Percentiles rank a stretch among this genome's conserved stretches.
Conservation (phyloP, 306 rosid species). For the Trifolium repens region DNA sequence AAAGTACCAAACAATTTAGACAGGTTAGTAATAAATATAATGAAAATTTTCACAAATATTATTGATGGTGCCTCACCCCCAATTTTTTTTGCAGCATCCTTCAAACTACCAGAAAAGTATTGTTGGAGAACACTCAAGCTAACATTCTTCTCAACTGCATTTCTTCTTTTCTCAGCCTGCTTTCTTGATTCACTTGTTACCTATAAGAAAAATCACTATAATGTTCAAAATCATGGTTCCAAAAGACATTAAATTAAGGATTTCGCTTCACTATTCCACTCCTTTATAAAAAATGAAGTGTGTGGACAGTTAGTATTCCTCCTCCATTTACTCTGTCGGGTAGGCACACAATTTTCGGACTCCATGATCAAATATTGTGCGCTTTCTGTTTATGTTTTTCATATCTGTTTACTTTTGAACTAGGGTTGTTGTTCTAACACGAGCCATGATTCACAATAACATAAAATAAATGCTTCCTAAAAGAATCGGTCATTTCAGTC, state of each 20-base stretch:
- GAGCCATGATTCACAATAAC: slow-evolving; percentile 1
- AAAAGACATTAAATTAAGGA: slow-evolving; percentile 30
- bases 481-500: slow-evolving; percentile 28
- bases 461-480: slow-evolving; percentile 54
- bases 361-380: neutral
- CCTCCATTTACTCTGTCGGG: neutral
- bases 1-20: neutral
- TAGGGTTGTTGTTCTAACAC: neutral
- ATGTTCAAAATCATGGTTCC: slow-evolving; percentile 34
- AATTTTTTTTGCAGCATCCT: slow-evolving; percentile 95
- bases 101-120: slow-evolving; percentile 93
- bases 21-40: slow-evolving; percentile 14
- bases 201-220: slow-evolving; percentile 48
- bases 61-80: slow-evolving; percentile 68
- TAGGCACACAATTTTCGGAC: neutral
- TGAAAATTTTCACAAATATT: slow-evolving; percentile 22
- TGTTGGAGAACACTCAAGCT: slow-evolving; percentile 92
- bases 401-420: neutral
- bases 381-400: neutral
- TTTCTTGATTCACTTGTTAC: slow-evolving; percentile 56
- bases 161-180: slow-evolving; percentile 78
- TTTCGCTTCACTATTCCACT: neutral
- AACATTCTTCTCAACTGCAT: slow-evolving; percentile 79
- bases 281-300: slow-evolving; percentile 24
- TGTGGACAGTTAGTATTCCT: neutral